These are phyloP conservation scores for Dunaliella sp. DNA, from an alignment of 139 green algal genomes.

Conservation along the genomic window DNA sequence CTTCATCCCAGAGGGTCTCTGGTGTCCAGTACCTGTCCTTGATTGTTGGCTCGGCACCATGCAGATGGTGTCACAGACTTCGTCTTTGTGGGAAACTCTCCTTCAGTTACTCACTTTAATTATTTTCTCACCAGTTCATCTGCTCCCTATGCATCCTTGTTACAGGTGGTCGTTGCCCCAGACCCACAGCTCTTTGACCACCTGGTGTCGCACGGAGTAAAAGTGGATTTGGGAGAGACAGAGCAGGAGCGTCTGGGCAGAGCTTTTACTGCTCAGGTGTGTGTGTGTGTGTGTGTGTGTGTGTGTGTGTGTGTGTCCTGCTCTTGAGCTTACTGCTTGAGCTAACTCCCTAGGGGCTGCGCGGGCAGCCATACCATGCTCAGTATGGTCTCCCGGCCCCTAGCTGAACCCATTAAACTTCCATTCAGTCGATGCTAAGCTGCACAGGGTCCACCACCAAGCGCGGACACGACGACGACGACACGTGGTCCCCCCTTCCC, in stretches of 20 bases:
- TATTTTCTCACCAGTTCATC: not conserved
- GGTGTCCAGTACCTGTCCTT: not conserved
- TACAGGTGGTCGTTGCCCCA: conserved; percentile 67
- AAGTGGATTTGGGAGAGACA: conserved; percentile 11
- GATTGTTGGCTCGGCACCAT: not conserved
- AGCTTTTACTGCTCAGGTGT: conserved; percentile 46
- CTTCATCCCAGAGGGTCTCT: not conserved
- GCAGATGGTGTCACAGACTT: not conserved
- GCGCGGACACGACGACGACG: too few relatives aligned
- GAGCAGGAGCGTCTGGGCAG: conserved; percentile 25
- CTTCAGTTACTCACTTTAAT: not conserved
- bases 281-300: not conserved
- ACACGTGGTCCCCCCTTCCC: too few relatives aligned
- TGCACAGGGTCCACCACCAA: too few relatives aligned
- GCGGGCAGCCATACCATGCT: too few relatives aligned
- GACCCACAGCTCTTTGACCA: conserved; percentile 82
- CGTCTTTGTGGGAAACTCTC: not conserved
- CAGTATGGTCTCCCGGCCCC: too few relatives aligned
- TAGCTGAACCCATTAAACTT: too few relatives aligned
- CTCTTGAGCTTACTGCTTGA: too few relatives aligned
- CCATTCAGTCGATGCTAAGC: too few relatives aligned
- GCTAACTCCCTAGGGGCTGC: too few relatives aligned
- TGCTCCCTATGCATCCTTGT: conserved; percentile 19
- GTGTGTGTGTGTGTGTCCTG: not conserved
- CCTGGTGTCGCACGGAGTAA: conserved; percentile 49